Evolutionary conservation across 1,284 basidiomycete species (phyloP), one percentile per base, ranked within the genome.

Genomic region (Xerocomus amazonicus): DNA sequence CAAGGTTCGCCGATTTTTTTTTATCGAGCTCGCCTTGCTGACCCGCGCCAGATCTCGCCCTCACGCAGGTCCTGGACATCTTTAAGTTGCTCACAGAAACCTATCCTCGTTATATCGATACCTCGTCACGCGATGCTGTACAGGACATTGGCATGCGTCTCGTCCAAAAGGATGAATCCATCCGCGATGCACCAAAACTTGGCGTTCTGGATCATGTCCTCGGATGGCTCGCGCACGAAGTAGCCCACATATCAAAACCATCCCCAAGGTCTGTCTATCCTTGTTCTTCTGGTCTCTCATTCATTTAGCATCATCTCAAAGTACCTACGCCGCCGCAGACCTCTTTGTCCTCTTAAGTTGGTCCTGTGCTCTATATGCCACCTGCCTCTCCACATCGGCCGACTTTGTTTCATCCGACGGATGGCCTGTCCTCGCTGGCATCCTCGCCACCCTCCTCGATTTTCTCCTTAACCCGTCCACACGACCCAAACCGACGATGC

Each of bases 81-180:
- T 86, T 92, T 66, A 75, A 77, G 54, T 70, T 92, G 2, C 70
- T 93, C 41, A 84, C 84, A 1, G 70, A 82, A 39, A 92, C 87
- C 0, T 87, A 90, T 63, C 78, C 87, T 12, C 81, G 84, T 57
- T 92, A 92, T 72, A 71, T 80, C 40, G 91, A 94, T 63, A 69
- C 77, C 3, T 64, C 74, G 45, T 93, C 91, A 2, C 74, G 85
- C 50, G 75, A 81, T 43, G 84, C 84, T 4, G 84, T 90, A 0
- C 82, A 91, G 55, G 68, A 69, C 1, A 77, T 90, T 32, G 81
- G 80, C 1, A 75, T 79, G 61, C 78, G 79, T 40, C 62, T 92
- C 47, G 77, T 90, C 14, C 69, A 70, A 26, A 75, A 76, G 38
- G 84, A 89, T 54, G 78, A 82, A 41, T 48, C 59, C 70, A 26